phyloP scores from a whole-genome alignment of 768 basidiomycete species.

The Boletus tomentosulus region DNA sequence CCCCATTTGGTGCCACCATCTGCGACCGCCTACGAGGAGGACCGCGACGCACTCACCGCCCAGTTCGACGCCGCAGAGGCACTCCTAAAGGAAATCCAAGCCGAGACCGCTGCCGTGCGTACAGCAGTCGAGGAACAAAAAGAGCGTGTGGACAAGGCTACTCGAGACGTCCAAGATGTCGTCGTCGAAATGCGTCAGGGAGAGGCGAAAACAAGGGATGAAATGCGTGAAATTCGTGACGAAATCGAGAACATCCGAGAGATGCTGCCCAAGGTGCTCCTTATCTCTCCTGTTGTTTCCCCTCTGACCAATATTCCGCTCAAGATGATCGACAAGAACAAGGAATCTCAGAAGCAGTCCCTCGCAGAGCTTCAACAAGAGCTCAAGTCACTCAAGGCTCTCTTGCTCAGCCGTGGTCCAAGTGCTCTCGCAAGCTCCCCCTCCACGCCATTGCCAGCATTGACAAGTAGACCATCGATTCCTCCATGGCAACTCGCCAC shows the following conservation, averaged over 20 bases:
- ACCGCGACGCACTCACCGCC: constrained; percentile 76
- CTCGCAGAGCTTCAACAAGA: constrained; percentile 88
- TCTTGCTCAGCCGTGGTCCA: constrained; percentile 73
- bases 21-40: constrained; percentile 83
- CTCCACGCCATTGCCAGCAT: constrained; percentile 46
- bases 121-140: constrained; percentile 74
- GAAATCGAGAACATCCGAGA: constrained; percentile 89
- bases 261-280: constrained; percentile 83
- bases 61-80: constrained; percentile 90
- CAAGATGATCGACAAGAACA: constrained; percentile 94
- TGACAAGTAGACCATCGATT: constrained; percentile 65
- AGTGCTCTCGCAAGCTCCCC: constrained; percentile 42
- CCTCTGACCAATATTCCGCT: neutral
- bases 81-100: constrained; percentile 74
- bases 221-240: constrained; percentile 87
- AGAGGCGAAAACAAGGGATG: constrained; percentile 75
- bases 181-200: constrained; percentile 74
- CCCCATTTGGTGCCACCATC: constrained; percentile 90
- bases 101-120: constrained; percentile 69
- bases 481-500: constrained; percentile 87
- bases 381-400: constrained; percentile 88
- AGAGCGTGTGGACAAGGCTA: constrained; percentile 64
- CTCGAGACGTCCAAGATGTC: constrained; percentile 65
- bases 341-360: constrained; percentile 78
- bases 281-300: neutral